Base-by-base conservation (phyloP, 495 filamentous ascomycete genomes). In the Hypomontagnella submonticulosa region DNA sequence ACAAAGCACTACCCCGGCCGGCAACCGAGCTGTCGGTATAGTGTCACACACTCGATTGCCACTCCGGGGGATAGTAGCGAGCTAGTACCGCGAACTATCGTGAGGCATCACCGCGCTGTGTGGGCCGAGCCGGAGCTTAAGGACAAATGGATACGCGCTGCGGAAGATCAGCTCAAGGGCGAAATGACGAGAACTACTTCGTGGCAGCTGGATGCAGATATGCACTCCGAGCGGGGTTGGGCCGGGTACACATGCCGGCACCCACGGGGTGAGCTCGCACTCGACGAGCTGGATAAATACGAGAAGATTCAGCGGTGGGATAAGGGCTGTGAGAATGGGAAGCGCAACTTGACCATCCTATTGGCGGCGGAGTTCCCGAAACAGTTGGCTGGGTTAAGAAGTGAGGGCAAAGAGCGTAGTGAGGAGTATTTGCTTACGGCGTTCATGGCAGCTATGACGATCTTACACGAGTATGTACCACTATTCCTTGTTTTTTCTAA, bases 401-500 rank as follows among this genome's bases (percentile, higher is more conserved):
- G 50, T 8, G 37, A 63, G 60, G 75, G 75, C 6, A 62, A 59
- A 43, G 53, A 56, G 13, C 63, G 68, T n/a, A 33, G 66, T 16
- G 77, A 79, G 67, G 76, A 78, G 55, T 78, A 75, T 40, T 46
- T 77, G 16, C 54, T 76, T 1, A 79, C 76, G 1, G 75, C 76
- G 8, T 78, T 79, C 52, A 78, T 79, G 76, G 50, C 64, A 18
- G 70, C 77, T 23, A 67, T 76, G 15, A 79, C 76, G 4, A 32
- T 78, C n/a, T 61, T 79, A 36, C 77, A 79, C 15, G 77, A 79
- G 76, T 76, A 57, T 62, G 72, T 74, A 16, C 12, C 36, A 40
- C 18, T 32, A 12, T 20, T n/a, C 0, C 20, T 32, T 13, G 9
- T 37, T 42, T 44, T 19, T 8, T 12, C n/a, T n/a, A 36, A 13